Evolutionary conservation across 2,329 filamentous ascomycete genomes (phyloP).

Genomic region (Claviceps pazoutovae): DNA sequence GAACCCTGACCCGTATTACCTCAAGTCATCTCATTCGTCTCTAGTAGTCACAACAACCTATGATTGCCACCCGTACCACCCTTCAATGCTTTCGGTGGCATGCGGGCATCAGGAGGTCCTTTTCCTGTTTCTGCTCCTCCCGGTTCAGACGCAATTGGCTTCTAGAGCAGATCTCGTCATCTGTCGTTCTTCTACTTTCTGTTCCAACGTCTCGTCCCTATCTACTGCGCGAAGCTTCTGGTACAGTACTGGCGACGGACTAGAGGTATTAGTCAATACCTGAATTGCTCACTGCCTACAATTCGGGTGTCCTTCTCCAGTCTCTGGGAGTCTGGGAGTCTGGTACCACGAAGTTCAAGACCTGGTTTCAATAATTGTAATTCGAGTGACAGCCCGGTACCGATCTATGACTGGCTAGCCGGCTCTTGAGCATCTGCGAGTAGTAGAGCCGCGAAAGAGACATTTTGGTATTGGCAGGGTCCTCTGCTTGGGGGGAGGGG

Average conservation of each 20-base stretch:
- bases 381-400: background rate
- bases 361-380: background rate
- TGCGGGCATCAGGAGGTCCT: background rate
- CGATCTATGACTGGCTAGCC: conserved; percentile 3
- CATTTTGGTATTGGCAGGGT: conserved; percentile 6
- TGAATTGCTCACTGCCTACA: background rate
- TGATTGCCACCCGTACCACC: conserved; percentile 1
- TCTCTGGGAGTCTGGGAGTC: background rate
- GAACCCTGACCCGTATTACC: conserved; percentile 3
- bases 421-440: conserved; percentile 7
- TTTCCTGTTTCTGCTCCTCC: background rate
- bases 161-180: background rate
- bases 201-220: background rate
- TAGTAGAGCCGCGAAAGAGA: conserved; percentile 12
- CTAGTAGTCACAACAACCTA: conserved; percentile 5
- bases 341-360: background rate
- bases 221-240: background rate
- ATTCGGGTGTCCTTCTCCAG: background rate
- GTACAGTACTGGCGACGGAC: background rate
- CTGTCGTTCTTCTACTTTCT: background rate
- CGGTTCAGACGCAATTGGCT: background rate
- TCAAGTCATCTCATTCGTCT: conserved; percentile 2
- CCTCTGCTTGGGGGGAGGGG: conserved; percentile 9
- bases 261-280: background rate
- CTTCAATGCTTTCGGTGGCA: background rate